Evolutionary conservation across 2,329 filamentous ascomycete genomes (phyloP).

Genomic region (Aspergillus aculeatinus): DNA sequence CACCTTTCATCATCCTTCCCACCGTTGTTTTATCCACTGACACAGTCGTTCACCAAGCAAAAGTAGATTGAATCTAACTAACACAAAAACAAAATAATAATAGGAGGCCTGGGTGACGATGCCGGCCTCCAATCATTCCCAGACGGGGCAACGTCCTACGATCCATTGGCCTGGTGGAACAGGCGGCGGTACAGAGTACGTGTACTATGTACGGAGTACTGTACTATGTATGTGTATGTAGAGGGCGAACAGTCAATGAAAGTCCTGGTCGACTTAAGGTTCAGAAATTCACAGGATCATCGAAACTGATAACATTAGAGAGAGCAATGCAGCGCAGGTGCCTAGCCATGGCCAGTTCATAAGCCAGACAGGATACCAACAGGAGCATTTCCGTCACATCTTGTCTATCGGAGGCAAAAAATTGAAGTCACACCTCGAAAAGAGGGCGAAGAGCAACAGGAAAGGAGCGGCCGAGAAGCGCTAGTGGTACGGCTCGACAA

Average conservation of each 20-base stretch:
- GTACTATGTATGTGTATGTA: too few relatives aligned
- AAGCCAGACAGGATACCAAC: not conserved
- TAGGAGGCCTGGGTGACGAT: not conserved
- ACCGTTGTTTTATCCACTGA: not conserved
- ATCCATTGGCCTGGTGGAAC: slow-evolving; percentile 1
- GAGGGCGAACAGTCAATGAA: too few relatives aligned
- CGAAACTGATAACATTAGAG: not conserved
- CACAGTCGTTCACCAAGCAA: not conserved
- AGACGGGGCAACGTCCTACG: slow-evolving; percentile 3
- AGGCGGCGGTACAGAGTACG: slow-evolving; percentile 1
- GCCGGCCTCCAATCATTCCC: slow-evolving; percentile 3
- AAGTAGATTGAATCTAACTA: not conserved
- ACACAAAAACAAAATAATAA: not conserved
- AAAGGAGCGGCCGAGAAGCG: not conserved
- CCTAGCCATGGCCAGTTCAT: not conserved
- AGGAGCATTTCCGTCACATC: not conserved
- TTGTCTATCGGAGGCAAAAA: not conserved
- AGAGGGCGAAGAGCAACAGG: not conserved
- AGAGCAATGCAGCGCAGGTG: not conserved
- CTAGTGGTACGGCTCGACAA: slow-evolving; percentile 5
- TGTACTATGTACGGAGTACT: not conserved
- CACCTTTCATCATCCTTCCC: not conserved
- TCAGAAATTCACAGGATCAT: not conserved
- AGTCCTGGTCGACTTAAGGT: not conserved
- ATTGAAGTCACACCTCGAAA: not conserved